Conservation (phyloP, 177 flowering plant species). For the Vitis hybrid region DNA sequence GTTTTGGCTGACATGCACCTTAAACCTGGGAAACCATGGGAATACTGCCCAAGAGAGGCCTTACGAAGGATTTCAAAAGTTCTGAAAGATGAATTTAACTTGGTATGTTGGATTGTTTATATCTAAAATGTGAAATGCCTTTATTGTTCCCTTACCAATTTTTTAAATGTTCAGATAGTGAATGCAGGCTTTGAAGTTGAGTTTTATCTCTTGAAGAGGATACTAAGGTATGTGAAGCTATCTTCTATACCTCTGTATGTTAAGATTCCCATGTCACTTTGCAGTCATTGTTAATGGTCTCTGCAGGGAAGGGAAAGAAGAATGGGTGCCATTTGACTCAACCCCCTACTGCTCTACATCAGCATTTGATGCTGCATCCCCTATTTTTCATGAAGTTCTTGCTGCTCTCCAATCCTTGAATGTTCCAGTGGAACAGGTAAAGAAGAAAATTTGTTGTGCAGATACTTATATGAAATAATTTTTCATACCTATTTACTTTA, state of each 20-base stretch:
- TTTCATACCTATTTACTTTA: not conserved
- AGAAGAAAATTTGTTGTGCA: conserved; percentile 3
- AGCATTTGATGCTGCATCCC: conserved; percentile 74
- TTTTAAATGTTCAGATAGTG: conserved; percentile 52
- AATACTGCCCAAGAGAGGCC: conserved; percentile 93
- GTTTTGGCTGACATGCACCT: conserved; percentile 92
- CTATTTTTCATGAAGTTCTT: conserved; percentile 60
- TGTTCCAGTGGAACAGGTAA: conserved; percentile 86
- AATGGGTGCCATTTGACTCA: conserved; percentile 82
- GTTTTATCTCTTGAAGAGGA: conserved; percentile 71
- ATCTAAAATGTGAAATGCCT: not conserved
- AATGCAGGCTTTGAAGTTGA: conserved; percentile 96
- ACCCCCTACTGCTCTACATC: conserved; percentile 80
- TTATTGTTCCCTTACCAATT: conserved; percentile 6
- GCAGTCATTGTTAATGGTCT: too few species aligned
- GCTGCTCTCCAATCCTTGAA: conserved; percentile 60
- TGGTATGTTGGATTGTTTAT: conserved; percentile 52
- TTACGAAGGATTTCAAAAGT: conserved; percentile 66
- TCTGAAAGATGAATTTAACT: conserved; percentile 84
- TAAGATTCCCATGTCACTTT: conserved; percentile 4
- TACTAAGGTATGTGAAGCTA: conserved; percentile 39
- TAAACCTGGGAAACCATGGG: conserved; percentile 88
- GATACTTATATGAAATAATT: not conserved
- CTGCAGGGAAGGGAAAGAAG: conserved; percentile 75
- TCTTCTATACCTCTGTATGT: not conserved